Evolutionary conservation across 2,329 filamentous ascomycete species (phyloP), one percentile per base, ranked within the genome.

Genomic region (Fusarium ambrosium): DNA sequence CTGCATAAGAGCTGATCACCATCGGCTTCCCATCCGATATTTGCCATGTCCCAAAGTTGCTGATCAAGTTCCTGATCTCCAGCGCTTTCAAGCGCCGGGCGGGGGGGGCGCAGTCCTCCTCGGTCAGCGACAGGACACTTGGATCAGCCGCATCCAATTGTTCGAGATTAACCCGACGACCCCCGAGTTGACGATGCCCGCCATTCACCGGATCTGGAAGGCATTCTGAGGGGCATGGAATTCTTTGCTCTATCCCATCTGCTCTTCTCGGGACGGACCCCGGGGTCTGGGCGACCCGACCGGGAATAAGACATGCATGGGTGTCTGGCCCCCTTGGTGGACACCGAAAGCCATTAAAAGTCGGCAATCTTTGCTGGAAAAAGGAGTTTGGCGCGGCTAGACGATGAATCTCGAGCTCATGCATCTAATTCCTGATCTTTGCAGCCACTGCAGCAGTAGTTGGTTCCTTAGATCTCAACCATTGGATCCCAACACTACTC

Each of bases 21-120:
- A 53, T 56, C 48, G 36, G 62, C 37, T 59, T 51, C 61, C 61
- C 56, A 41, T 59, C 63, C 58, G 45, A 39, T 62, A 72, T 66
- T 62, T 66, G 72, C 72, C 37, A 75, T 34, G 32, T 75, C 62
- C 60, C 43, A 60, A 74, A 74, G 62, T 75, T 70, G 45, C 72
- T 74, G 72, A 75, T 74, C 65, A 74, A 74, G 34, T 74, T 74
- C 72, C 69, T 74, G 72, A 74, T 74, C 39, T 65, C 63, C 53
- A 58, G 29, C 20, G 29, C 60, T 34, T 56, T n/a, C 51, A 73
- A 70, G 72, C 65, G 53, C 71, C 64, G 48, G 43, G 63, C 27
- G 32, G 64, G 7, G 48, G 64, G 56, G 64, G 64, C 45, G 22
- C 39, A 67, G 68, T 34, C 22, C 37, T 29, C 27, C 32, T 68